A percentile compares a stretch with the other conserved stretches of the same genome.
Evolutionary conservation across 2,329 filamentous ascomycete species (phyloP).

Genomic region (Calonectria crousiana): DNA sequence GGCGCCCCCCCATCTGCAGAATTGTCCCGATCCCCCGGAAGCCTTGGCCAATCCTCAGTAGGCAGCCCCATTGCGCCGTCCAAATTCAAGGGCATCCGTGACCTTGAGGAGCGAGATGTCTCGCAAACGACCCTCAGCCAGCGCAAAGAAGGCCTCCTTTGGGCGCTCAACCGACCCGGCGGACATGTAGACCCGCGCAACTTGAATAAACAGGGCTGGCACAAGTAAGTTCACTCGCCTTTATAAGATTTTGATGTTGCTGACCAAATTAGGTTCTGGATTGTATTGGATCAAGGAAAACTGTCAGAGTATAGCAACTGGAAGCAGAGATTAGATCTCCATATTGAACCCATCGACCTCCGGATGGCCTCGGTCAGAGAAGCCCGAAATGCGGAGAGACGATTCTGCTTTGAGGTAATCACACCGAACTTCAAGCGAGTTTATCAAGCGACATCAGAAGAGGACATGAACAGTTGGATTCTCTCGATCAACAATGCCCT

Average conservation of each 20-base stretch:
- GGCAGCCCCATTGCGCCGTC: conserved; percentile 65
- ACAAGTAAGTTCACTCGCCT: conserved; percentile 78
- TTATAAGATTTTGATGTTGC: not conserved
- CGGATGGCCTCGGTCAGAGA: conserved; percentile 97
- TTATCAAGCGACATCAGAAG: conserved; percentile 97
- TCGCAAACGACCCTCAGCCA: conserved; percentile 67
- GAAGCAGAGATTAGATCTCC: conserved; percentile 96
- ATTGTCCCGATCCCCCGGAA: conserved; percentile 69
- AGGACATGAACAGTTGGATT: conserved; percentile 99
- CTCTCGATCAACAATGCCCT: conserved; percentile 95
- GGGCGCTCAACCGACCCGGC: conserved; percentile 92
- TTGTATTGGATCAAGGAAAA: conserved; percentile 95
- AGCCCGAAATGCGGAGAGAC: conserved; percentile 90
- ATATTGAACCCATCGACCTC: conserved; percentile 98
- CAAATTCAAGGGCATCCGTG: conserved; percentile 91
- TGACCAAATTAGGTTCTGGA: conserved; percentile 84
- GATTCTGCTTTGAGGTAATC: conserved; percentile 98
- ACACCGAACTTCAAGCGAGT: conserved; percentile 96
- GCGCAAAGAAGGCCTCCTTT: conserved; percentile 92
- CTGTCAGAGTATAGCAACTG: conserved; percentile 99
- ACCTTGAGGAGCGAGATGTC: conserved; percentile 87
- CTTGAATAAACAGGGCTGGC: conserved; percentile 97
- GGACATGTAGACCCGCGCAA: conserved; percentile 96
- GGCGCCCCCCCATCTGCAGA: conserved; percentile 52
- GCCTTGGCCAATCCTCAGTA: conserved; percentile 58